Conservation (phyloP, 108 stramenopile species). For the Discostella pseudostelligera region DNA sequence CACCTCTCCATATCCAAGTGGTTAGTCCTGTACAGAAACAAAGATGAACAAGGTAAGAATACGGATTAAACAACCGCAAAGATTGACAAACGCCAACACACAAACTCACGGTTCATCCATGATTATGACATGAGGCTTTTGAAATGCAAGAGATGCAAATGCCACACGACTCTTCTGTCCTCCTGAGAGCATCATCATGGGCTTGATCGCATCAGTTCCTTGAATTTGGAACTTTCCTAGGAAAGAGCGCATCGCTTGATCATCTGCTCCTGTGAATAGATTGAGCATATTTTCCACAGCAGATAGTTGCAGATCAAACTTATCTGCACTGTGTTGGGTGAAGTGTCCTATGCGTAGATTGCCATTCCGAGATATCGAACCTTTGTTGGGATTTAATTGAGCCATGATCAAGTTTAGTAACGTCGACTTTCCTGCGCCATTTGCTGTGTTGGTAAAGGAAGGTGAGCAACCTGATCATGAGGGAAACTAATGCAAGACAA, state of each 20-base stretch:
- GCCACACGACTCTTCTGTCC: constrained; percentile 96
- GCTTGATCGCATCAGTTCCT: constrained; percentile 89
- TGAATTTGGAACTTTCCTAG: constrained; percentile 92
- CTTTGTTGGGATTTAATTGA: constrained; percentile 70
- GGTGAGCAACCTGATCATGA: constrained; percentile 4
- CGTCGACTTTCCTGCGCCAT: constrained; percentile 79
- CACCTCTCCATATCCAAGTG: constrained; percentile 92
- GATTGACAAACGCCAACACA: background rate
- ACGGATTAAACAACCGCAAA: background rate
- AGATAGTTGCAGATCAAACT: constrained; percentile 83
- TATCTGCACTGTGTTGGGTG: constrained; percentile 95
- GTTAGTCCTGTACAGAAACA: constrained; percentile 57
- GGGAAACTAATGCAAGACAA: background rate
- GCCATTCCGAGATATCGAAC: constrained; percentile 83
- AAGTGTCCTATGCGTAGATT: constrained; percentile 92
- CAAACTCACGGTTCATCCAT: constrained; percentile 81
- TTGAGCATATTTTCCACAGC: constrained; percentile 91
- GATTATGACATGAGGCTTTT: constrained; percentile 93
- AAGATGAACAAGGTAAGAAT: too few species aligned
- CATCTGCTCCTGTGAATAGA: constrained; percentile 76
- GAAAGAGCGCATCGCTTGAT: constrained; percentile 89
- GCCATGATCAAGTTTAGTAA: constrained; percentile 93
- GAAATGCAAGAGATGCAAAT: constrained; percentile 93
- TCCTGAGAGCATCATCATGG: constrained; percentile 92
- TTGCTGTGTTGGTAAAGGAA: constrained; percentile 48